These are phyloP conservation scores for Tetrapyrgos nigripes DNA, from an alignment of 1,284 basidiomycete species.

Conservation along the genomic window DNA sequence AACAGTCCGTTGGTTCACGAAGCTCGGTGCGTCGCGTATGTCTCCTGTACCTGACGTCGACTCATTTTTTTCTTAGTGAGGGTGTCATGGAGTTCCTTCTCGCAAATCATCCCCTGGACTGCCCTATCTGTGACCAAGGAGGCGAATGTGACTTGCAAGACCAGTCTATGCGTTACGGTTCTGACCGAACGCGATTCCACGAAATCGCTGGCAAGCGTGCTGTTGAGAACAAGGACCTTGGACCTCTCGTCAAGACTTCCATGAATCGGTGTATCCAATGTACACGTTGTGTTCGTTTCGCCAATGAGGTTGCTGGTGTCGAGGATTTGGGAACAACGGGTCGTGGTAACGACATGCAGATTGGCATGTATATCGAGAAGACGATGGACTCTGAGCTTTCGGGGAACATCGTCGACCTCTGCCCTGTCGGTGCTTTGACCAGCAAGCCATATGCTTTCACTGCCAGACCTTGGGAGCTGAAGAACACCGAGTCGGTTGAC, in stretches of 20 bases:
- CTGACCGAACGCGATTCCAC: slow-evolving; percentile 97
- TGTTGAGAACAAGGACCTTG: slow-evolving; percentile 98
- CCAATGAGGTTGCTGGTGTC: slow-evolving; percentile 98
- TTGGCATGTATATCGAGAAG: slow-evolving; percentile 98
- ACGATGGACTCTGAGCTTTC: slow-evolving; percentile 98
- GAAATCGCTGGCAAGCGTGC: slow-evolving; percentile 98
- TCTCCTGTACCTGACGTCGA: slow-evolving; percentile 8
- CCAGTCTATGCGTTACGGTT: slow-evolving; percentile 99
- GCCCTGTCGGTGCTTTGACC: slow-evolving; percentile 96
- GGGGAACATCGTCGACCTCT: slow-evolving; percentile 97
- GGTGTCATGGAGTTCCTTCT: slow-evolving; percentile 99
- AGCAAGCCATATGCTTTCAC: slow-evolving; percentile 99
- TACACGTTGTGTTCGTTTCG: slow-evolving; percentile 98
- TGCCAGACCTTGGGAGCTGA: slow-evolving; percentile 97
- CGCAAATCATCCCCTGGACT: slow-evolving; percentile 97
- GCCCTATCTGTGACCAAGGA: slow-evolving; percentile 98
- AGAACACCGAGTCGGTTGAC: slow-evolving; percentile 97
- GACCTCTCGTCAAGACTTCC: slow-evolving; percentile 97
- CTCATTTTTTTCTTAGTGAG: slow-evolving; percentile 60
- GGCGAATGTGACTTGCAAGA: slow-evolving; percentile 99
- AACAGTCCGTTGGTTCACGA: slow-evolving; percentile 96
- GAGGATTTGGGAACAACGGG: slow-evolving; percentile 98
- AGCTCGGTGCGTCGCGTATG: slow-evolving; percentile 67
- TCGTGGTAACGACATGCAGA: slow-evolving; percentile 98
- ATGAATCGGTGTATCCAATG: slow-evolving; percentile 99